Conservation (phyloP, 768 basidiomycete genomes). For the Leucosporidium scottii region DNA sequence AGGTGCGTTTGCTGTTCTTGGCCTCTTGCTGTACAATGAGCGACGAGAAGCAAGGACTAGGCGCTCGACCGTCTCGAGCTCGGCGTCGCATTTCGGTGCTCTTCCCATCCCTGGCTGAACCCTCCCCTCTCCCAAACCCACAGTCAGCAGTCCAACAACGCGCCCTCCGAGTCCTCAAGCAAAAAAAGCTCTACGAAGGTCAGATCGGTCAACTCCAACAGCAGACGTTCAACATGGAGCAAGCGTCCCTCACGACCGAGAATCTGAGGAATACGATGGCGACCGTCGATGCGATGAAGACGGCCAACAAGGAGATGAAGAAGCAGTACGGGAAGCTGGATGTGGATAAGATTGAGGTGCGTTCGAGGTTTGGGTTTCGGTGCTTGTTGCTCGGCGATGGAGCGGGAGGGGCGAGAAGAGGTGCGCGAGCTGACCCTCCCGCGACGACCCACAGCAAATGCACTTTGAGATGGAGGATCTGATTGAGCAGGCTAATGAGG, state of each 20-base stretch:
- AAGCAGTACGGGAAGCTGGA: constrained; percentile 97
- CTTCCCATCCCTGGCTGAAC: background rate
- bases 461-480: constrained; percentile 98
- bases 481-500: constrained; percentile 93
- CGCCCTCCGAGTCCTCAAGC: constrained; percentile 85
- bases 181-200: constrained; percentile 87
- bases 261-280: constrained; percentile 98
- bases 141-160: constrained; percentile 88
- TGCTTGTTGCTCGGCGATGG: background rate
- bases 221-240: constrained; percentile 98
- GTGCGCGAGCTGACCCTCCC: background rate
- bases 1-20: too few species aligned
- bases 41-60: too few species aligned
- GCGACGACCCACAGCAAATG: constrained; percentile 56
- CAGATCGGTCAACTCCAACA: constrained; percentile 86
- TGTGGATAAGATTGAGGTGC: constrained; percentile 43
- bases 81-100: background rate
- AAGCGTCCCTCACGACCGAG: constrained; percentile 88
- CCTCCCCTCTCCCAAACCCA: background rate
- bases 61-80: background rate
- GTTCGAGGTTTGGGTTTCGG: background rate
- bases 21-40: too few species aligned
- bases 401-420: too few species aligned
- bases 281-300: constrained; percentile 91
- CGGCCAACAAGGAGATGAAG: constrained; percentile 90